These are phyloP conservation scores for Pichia sp. DNA, from an alignment of 1,139 yeast species.

Conservation along the genomic window DNA sequence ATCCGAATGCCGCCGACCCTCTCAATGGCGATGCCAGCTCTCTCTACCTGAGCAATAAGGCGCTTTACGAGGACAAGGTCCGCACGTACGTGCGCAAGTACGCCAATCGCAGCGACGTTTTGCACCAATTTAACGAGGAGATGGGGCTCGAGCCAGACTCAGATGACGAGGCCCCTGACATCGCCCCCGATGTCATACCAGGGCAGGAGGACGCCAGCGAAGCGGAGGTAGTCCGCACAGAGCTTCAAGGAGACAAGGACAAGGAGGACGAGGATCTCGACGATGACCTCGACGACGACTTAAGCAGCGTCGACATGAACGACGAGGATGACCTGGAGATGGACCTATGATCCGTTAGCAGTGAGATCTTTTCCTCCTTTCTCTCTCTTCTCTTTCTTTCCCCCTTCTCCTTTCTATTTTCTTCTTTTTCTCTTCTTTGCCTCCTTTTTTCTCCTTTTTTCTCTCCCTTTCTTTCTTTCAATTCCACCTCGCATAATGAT, in stretches of 20 bases:
- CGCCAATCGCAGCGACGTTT: constrained; percentile 45
- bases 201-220: too few relatives aligned
- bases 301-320: constrained; percentile 8
- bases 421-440: neutral
- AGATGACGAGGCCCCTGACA: constrained; percentile 2
- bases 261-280: neutral
- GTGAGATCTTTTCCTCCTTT: neutral
- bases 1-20: constrained; percentile 95
- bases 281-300: constrained; percentile 5
- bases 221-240: too few relatives aligned
- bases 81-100: constrained; percentile 68
- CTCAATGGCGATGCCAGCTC: constrained; percentile 89
- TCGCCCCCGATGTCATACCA: neutral
- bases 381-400: neutral
- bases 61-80: constrained; percentile 65
- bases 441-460: too few relatives aligned
- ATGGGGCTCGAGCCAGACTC: constrained; percentile 27
- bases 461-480: neutral
- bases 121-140: constrained; percentile 39
- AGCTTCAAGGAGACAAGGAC: neutral
- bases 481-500: too few relatives aligned
- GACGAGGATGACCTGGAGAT: constrained; percentile 13
- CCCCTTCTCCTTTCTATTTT: neutral
- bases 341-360: constrained; percentile 19
- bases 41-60: constrained; percentile 67